phyloP scores from a whole-genome alignment of 2,329 filamentous ascomycete genomes.

The Hymenoscyphus scutula region DNA sequence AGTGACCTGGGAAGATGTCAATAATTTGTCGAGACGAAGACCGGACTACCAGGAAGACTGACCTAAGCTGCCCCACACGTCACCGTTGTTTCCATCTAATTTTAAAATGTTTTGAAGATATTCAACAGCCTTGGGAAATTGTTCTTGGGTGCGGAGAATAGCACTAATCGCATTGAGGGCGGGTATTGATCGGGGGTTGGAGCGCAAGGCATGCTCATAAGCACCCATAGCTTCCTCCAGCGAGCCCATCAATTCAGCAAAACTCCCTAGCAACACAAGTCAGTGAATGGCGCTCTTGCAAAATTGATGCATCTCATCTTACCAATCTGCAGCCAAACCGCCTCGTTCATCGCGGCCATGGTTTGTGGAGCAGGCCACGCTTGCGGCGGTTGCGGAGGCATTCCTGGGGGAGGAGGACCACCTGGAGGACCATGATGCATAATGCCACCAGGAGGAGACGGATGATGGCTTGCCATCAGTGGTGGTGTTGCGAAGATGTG shows the following conservation, averaged over 20 bases:
- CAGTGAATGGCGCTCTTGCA: conserved; percentile 26
- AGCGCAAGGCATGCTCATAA: conserved; percentile 84
- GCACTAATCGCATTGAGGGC: conserved; percentile 94
- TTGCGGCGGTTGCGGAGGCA: conserved; percentile 26
- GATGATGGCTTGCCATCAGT: conserved; percentile 37
- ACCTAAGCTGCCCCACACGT: conserved; percentile 96
- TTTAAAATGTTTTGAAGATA: conserved; percentile 90
- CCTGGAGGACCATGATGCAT: conserved; percentile 36
- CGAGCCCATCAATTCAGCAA: conserved; percentile 85
- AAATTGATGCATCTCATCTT: conserved; percentile 39
- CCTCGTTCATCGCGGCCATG: conserved; percentile 76
- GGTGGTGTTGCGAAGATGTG: conserved; percentile 5
- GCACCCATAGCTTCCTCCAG: conserved; percentile 84
- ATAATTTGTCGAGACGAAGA: conserved; percentile 15
- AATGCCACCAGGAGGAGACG: conserved; percentile 56
- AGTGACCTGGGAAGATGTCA: conserved; percentile 66
- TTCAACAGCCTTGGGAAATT: conserved; percentile 91
- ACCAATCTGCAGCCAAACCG: conserved; percentile 92
- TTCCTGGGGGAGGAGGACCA: conserved; percentile 32
- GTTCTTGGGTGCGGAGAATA: conserved; percentile 86
- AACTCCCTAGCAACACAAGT: conserved; percentile 58
- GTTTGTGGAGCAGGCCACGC: conserved; percentile 61
- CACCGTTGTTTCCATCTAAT: conserved; percentile 83
- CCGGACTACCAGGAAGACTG: conserved; percentile 35
- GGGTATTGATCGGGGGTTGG: conserved; percentile 82